A percentile compares a stretch with the other conserved stretches of the same genome.
Evolutionary conservation across 1,284 basidiomycete genomes (phyloP).

Genomic region (Fereydounia khargensis): DNA sequence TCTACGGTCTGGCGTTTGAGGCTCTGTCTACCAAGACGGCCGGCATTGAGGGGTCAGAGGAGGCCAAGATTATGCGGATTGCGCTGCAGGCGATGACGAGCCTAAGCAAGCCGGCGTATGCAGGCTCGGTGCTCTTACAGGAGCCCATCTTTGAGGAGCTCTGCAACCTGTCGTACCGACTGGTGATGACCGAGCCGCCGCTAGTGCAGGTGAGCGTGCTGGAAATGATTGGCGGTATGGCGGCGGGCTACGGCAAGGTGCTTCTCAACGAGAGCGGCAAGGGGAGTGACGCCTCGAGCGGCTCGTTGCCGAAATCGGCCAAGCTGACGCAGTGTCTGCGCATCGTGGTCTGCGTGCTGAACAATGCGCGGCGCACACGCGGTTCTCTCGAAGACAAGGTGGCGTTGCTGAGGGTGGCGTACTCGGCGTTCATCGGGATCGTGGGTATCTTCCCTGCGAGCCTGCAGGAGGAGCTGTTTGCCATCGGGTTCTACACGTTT

Average conservation of each 20-base stretch:
- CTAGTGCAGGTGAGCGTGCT: constrained; percentile 73
- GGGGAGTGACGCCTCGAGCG: constrained; percentile 9
- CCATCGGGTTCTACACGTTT: constrained; percentile 77
- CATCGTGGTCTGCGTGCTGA: constrained; percentile 75
- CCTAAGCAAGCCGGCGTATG: constrained; percentile 74
- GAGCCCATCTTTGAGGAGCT: constrained; percentile 88
- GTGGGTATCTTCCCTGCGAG: constrained; percentile 65
- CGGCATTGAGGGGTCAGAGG: constrained; percentile 59
- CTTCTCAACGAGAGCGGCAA: constrained; percentile 39
- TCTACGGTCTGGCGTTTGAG: constrained; percentile 92
- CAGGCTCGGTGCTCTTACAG: constrained; percentile 71
- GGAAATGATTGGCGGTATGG: constrained; percentile 70
- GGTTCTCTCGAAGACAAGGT: constrained; percentile 57
- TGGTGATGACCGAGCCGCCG: constrained; percentile 81
- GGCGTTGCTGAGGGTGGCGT: constrained; percentile 68
- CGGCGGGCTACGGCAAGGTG: constrained; percentile 62
- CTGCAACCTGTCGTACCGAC: constrained; percentile 79
- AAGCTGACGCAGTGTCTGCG: constrained; percentile 73
- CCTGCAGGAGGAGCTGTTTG: constrained; percentile 71
- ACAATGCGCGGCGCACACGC: constrained; percentile 65
- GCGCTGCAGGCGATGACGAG: constrained; percentile 76
- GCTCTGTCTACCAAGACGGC: constrained; percentile 65
- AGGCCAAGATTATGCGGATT: constrained; percentile 58
- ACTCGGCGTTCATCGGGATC: constrained; percentile 68
- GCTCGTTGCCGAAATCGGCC: constrained; percentile 57